These are phyloP conservation scores for Stereocaulon alpinum DNA, from an alignment of 495 filamentous ascomycete genomes.

Conservation along the genomic window DNA sequence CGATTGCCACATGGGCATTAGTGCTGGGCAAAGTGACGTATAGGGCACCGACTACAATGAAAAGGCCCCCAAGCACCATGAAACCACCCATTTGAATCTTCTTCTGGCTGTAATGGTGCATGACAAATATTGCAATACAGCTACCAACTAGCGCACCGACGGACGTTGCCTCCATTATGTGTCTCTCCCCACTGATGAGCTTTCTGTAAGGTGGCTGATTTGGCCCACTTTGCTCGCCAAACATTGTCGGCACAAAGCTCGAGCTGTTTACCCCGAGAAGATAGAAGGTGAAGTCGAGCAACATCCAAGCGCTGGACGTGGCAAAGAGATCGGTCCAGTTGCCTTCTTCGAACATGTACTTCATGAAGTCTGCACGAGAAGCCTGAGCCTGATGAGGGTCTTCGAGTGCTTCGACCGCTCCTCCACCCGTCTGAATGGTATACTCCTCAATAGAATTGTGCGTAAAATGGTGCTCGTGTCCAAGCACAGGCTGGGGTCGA, in stretches of 20 bases:
- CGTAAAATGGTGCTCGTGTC: background rate
- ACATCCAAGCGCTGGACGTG: constrained; percentile 40
- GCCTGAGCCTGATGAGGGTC: constrained; percentile 37
- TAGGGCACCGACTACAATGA: constrained; percentile 41
- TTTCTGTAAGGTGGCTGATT: constrained; percentile 20
- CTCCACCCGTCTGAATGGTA: background rate
- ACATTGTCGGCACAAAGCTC: constrained; percentile 22
- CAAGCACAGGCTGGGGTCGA: constrained; percentile 1
- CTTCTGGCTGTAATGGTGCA: constrained; percentile 38
- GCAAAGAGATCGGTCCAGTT: constrained; percentile 44
- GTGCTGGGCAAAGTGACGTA: constrained; percentile 31
- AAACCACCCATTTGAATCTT: constrained; percentile 41
- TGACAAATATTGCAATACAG: constrained; percentile 34
- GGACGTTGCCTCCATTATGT: constrained; percentile 26
- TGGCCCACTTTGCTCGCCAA: constrained; percentile 28
- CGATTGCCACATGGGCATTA: constrained; percentile 33
- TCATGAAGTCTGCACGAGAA: constrained; percentile 33
- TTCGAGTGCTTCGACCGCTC: constrained; percentile 23
- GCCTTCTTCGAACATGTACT: constrained; percentile 41
- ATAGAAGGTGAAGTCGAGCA: constrained; percentile 49
- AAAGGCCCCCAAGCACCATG: constrained; percentile 35
- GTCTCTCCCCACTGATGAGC: constrained; percentile 27
- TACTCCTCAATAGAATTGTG: background rate
- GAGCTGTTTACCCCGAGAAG: constrained; percentile 41
- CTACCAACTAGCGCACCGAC: constrained; percentile 39